Percentiles rank a stretch among this genome's conserved stretches.
Conservation (phyloP, 495 filamentous ascomycete genomes). For the Aspergillus conjunctus region DNA sequence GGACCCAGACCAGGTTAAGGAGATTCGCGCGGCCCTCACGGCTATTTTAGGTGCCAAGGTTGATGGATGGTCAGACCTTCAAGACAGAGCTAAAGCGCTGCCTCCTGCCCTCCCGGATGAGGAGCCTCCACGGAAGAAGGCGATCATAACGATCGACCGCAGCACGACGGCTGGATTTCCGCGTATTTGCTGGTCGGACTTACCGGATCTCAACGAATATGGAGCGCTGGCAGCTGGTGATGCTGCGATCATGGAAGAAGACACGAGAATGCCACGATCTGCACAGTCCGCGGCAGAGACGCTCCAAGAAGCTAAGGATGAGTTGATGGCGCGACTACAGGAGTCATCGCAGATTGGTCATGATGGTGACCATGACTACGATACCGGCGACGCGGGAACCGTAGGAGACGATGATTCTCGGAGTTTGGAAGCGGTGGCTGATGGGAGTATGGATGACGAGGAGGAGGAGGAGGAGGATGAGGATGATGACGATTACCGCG, state of each 20-base stretch:
- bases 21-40: constrained; percentile 50
- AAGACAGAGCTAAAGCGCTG: constrained; percentile 46
- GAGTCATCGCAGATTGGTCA: constrained; percentile 50
- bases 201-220: constrained; percentile 50
- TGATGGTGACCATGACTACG: constrained; percentile 48
- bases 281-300: constrained; percentile 57
- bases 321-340: constrained; percentile 60
- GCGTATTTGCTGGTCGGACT: constrained; percentile 50
- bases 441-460: constrained; percentile 57
- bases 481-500: constrained; percentile 77
- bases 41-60: constrained; percentile 51
- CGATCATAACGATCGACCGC: constrained; percentile 49
- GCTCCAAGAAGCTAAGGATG: constrained; percentile 57
- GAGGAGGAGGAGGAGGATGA: constrained; percentile 71
- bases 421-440: constrained; percentile 47
- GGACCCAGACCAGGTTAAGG: constrained; percentile 51
- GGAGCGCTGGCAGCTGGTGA: constrained; percentile 36
- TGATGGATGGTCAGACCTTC: constrained; percentile 50
- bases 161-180: constrained; percentile 47
- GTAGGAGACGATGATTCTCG: constrained; percentile 52
- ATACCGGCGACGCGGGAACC: constrained; percentile 51
- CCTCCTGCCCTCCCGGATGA: constrained; percentile 46
- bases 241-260: constrained; percentile 47
- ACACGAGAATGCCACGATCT: constrained; percentile 54
- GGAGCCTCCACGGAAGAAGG: constrained; percentile 44